Conservation (phyloP, 345 rosid genomes). For the Gossypium sturtianum region DNA sequence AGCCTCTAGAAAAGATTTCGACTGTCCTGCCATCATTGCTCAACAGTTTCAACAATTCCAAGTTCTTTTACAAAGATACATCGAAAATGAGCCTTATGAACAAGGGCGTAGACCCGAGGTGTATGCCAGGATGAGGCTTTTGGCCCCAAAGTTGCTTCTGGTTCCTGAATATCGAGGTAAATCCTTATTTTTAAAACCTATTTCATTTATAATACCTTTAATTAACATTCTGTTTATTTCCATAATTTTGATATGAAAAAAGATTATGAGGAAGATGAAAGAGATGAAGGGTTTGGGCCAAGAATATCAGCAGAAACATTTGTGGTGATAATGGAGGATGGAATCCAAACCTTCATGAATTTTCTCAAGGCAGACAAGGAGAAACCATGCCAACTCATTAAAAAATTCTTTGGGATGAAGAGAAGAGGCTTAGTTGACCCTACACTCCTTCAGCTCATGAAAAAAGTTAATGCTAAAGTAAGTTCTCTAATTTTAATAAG, state of each 20-base stretch:
- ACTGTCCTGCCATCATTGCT: slow-evolving; percentile 72
- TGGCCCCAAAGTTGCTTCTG: slow-evolving; percentile 85
- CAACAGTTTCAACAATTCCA: slow-evolving; percentile 95
- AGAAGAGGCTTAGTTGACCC: slow-evolving; percentile 74
- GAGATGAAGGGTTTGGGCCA: slow-evolving; percentile 55
- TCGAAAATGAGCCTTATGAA: slow-evolving; percentile 94
- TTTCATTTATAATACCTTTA: neutral
- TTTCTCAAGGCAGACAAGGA: slow-evolving; percentile 88
- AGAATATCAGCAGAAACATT: slow-evolving; percentile 77
- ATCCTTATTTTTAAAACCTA: neutral
- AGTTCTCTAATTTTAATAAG: slow-evolving; percentile 2
- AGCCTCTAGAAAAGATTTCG: slow-evolving; percentile 36
- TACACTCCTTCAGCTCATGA: slow-evolving; percentile 68
- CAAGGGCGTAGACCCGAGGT: slow-evolving; percentile 92
- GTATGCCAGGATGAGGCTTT: slow-evolving; percentile 84
- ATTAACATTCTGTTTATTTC: neutral
- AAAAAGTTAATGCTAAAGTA: slow-evolving; percentile 84
- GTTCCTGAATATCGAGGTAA: slow-evolving; percentile 94
- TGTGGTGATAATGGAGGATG: slow-evolving; percentile 86
- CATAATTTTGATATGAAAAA: slow-evolving; percentile 1
- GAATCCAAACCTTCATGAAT: slow-evolving; percentile 85
- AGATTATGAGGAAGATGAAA: slow-evolving; percentile 60
- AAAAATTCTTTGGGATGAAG: slow-evolving; percentile 60
- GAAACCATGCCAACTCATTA: slow-evolving; percentile 63
- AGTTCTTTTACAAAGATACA: slow-evolving; percentile 77